Conservation (phyloP, 2,329 filamentous ascomycete species). For the Helicocarpus griseus region DNA sequence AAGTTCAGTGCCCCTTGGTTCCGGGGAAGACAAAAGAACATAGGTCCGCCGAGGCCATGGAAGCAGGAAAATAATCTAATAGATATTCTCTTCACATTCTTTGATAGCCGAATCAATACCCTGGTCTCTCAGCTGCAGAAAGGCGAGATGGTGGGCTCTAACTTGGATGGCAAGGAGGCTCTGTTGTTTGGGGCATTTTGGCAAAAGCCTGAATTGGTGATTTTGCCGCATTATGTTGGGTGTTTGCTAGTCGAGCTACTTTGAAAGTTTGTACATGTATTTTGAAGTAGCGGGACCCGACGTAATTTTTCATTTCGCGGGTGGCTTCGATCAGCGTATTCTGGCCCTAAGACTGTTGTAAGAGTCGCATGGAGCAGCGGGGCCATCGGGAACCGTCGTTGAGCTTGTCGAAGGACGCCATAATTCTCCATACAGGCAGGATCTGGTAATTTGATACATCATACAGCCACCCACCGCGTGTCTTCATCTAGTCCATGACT, state of each 20-base stretch:
- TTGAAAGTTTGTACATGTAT: slow-evolving; percentile 4
- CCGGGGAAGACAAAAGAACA: not conserved
- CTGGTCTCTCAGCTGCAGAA: not conserved
- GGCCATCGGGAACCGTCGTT: not conserved
- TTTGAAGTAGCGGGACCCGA: not conserved
- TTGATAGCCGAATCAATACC: not conserved
- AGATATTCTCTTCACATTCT: not conserved
- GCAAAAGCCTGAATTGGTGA: not conserved
- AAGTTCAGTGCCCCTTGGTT: not conserved
- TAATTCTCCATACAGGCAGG: not conserved
- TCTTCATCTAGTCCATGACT: not conserved
- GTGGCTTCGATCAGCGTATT: not conserved
- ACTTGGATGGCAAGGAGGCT: not conserved
- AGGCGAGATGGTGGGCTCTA: not conserved
- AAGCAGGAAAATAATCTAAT: not conserved
- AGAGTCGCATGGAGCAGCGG: not conserved
- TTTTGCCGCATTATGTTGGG: not conserved
- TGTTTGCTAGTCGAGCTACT: not conserved
- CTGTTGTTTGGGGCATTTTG: not conserved
- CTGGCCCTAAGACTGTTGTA: not conserved
- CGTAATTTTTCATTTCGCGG: not conserved
- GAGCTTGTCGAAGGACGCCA: not conserved
- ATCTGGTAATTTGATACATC: slow-evolving; percentile 3
- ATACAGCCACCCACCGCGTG: not conserved
- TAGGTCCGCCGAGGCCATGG: not conserved